These are phyloP conservation scores for Cladosporium sp. DNA, from an alignment of 2,329 filamentous ascomycete species.

Conservation along the genomic window DNA sequence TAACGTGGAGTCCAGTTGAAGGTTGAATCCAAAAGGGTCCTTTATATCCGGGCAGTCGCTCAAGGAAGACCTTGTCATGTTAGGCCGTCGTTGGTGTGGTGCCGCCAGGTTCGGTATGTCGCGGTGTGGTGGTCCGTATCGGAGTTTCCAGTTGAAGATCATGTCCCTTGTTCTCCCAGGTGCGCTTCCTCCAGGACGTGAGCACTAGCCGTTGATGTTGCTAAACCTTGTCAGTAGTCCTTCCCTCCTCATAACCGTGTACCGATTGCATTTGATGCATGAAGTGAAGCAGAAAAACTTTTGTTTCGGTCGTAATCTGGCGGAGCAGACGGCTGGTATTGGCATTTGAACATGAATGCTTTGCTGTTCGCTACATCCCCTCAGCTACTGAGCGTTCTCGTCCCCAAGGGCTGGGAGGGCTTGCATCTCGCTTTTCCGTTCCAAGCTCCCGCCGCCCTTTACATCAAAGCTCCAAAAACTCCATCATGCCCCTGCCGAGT, in stretches of 20 bases:
- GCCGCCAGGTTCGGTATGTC: not conserved
- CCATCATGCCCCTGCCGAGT: conserved; percentile 16
- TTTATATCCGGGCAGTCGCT: not conserved
- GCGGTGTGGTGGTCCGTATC: not conserved
- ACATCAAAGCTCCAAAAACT: conserved; percentile 17
- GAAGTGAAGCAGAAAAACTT: not conserved
- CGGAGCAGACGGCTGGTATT: conserved; percentile 17
- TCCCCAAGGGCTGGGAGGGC: conserved; percentile 16
- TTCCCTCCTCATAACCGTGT: not conserved
- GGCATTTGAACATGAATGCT: conserved; percentile 20
- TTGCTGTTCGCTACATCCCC: conserved; percentile 20
- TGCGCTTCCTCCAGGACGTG: not conserved
- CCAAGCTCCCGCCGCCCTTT: conserved; percentile 17
- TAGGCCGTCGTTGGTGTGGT: not conserved
- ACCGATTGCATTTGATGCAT: not conserved
- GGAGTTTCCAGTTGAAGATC: not conserved
- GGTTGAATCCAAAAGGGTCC: not conserved
- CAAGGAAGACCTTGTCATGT: too few relatives aligned
- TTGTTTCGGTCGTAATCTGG: conserved; percentile 13
- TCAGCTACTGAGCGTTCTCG: conserved; percentile 19
- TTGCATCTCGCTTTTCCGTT: conserved; percentile 14
- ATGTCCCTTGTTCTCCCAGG: not conserved
- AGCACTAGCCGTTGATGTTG: not conserved
- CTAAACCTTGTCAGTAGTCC: not conserved
- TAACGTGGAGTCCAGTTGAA: not conserved